Conservation (phyloP, 257 asterid genomes). For the Anisodus acutangulus region DNA sequence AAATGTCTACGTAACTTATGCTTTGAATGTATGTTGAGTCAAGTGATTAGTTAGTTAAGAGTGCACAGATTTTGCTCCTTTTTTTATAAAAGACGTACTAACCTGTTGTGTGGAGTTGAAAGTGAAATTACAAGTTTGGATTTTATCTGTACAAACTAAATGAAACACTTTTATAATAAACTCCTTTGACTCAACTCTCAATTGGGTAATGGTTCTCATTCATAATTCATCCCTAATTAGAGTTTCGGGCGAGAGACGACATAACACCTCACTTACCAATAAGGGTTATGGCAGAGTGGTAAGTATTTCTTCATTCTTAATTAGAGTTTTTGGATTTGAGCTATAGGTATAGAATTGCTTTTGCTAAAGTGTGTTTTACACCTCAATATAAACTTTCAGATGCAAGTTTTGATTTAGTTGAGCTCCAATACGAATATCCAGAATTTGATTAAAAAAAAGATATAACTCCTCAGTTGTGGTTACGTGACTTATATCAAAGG, state of each 20-base stretch:
- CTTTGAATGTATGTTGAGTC: constrained; percentile 14
- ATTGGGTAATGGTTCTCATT: not conserved
- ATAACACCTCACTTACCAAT: too few relatives aligned
- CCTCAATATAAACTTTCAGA: too few relatives aligned
- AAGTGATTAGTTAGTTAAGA: not conserved
- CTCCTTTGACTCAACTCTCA: not conserved
- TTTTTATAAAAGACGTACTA: not conserved
- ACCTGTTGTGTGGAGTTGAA: not conserved
- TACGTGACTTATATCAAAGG: too few relatives aligned
- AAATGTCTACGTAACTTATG: not conserved
- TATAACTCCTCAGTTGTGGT: too few relatives aligned
- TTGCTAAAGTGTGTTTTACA: too few relatives aligned
- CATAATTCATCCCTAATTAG: not conserved
- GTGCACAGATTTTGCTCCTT: constrained; percentile 6
- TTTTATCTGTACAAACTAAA: not conserved
- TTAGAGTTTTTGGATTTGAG: too few relatives aligned
- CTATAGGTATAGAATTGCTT: too few relatives aligned
- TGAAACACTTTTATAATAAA: not conserved
- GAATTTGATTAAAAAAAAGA: too few relatives aligned
- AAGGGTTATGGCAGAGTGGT: too few relatives aligned
- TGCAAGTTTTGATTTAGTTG: too few relatives aligned
- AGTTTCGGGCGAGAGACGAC: rapidly evolving
- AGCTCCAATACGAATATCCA: too few relatives aligned
- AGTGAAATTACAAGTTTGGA: not conserved
- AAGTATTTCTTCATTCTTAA: too few relatives aligned